phyloP scores from a whole-genome alignment of 257 asterid species.

The Echium plantagineum region DNA sequence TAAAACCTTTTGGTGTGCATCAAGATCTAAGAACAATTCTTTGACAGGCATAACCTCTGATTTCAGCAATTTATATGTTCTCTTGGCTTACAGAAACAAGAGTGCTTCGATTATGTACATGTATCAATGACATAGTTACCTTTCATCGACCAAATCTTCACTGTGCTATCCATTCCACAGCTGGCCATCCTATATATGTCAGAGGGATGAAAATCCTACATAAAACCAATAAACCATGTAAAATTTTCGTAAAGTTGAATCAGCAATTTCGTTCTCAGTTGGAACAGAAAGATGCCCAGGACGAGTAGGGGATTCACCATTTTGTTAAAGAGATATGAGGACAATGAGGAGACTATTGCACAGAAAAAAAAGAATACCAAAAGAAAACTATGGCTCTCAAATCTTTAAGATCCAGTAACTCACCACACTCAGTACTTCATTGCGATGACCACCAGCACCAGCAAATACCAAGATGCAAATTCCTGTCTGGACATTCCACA shows the following conservation, averaged over 20 bases:
- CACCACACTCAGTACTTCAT: constrained; percentile 99
- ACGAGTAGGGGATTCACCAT: too few relatives aligned
- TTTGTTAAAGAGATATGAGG: too few relatives aligned
- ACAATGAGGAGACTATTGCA: not conserved
- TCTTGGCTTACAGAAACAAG: not conserved
- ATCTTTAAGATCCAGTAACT: not conserved
- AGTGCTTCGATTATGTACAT: not conserved
- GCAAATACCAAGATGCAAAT: constrained; percentile 96
- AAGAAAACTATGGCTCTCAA: too few relatives aligned
- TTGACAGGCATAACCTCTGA: not conserved
- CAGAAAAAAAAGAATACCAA: not conserved
- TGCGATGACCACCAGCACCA: constrained; percentile 99
- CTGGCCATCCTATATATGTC: constrained; percentile 86
- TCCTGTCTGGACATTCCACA: constrained; percentile 96
- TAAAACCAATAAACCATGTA: not conserved
- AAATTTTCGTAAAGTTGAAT: too few relatives aligned
- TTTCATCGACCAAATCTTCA: constrained; percentile 97
- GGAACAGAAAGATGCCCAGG: not conserved
- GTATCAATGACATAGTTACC: constrained; percentile 25
- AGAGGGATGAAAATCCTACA: constrained; percentile 94
- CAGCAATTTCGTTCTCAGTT: not conserved
- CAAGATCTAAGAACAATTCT: not conserved
- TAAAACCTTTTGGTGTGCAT: not conserved
- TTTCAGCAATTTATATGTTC: not conserved
- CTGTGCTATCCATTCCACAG: constrained; percentile 99